A percentile compares a stretch with the other conserved stretches of the same genome.
Evolutionary conservation across 768 basidiomycete genomes (phyloP).

Genomic region (Trametes coccinea): DNA sequence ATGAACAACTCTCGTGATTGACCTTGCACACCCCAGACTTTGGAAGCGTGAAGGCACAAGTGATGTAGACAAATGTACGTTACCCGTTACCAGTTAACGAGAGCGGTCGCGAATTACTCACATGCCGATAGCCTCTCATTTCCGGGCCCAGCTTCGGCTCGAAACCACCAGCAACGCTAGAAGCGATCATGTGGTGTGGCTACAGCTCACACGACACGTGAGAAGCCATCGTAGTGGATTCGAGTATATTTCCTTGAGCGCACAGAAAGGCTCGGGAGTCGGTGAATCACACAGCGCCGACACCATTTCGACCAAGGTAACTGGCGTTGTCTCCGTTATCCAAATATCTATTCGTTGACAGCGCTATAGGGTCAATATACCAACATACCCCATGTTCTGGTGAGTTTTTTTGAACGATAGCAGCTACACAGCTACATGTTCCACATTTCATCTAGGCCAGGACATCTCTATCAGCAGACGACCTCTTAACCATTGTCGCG

Average conservation of each 20-base stretch:
- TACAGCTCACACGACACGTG: slow-evolving; percentile 79
- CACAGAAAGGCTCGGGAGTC: background rate
- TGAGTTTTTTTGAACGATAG: slow-evolving; percentile 19
- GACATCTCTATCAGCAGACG: slow-evolving; percentile 8
- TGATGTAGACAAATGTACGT: background rate
- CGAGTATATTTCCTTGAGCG: slow-evolving; percentile 66
- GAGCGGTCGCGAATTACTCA: background rate
- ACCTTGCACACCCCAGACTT: slow-evolving; percentile 20
- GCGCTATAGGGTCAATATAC: slow-evolving; percentile 37
- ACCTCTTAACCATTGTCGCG: slow-evolving; percentile 54
- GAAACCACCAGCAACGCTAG: background rate
- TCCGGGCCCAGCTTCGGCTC: slow-evolving; percentile 41
- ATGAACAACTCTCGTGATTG: background rate
- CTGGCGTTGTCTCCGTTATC: background rate
- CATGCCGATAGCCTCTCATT: slow-evolving; percentile 36
- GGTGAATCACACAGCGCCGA: background rate
- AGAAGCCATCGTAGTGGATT: slow-evolving; percentile 53
- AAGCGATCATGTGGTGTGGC: slow-evolving; percentile 61
- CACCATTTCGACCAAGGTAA: slow-evolving; percentile 7
- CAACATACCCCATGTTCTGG: slow-evolving; percentile 48
- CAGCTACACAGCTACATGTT: background rate
- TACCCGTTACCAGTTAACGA: background rate
- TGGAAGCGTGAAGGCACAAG: slow-evolving; percentile 35
- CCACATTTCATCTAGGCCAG: background rate
- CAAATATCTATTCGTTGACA: background rate